A percentile compares a stretch with the other conserved stretches of the same genome.
Conservation (phyloP, 75 land plant species). For the Chamaecyparis obtusa region DNA sequence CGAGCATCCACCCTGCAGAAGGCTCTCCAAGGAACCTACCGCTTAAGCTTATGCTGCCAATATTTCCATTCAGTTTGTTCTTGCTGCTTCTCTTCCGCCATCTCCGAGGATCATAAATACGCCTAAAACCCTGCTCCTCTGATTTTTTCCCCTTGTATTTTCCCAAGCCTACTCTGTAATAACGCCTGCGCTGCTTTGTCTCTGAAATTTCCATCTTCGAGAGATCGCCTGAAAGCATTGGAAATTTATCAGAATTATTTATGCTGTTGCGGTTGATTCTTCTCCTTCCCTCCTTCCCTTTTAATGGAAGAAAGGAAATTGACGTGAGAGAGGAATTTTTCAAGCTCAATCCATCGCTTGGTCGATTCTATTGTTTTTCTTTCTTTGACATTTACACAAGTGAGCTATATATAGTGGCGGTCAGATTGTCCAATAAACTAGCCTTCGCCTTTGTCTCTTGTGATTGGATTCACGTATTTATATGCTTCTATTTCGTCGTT, state of each 20-base stretch:
- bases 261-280: neutral
- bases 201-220: neutral
- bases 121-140: conserved; percentile 7
- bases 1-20: conserved; percentile 46
- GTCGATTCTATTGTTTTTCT: neutral
- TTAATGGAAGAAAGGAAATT: neutral
- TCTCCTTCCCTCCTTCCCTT: neutral
- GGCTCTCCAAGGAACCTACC: conserved; percentile 17
- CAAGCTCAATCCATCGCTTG: neutral
- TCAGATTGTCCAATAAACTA: too few relatives aligned
- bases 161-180: neutral
- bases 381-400: neutral
- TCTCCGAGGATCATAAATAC: conserved; percentile 37
- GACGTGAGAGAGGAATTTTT: neutral
- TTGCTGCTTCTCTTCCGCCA: conserved; percentile 25
- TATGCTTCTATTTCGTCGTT: too few relatives aligned
- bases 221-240: neutral
- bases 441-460: too few relatives aligned
- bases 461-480: too few relatives aligned
- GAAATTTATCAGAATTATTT: neutral
- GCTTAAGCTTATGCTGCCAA: neutral
- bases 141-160: neutral
- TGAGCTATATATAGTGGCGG: too few relatives aligned
- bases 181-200: neutral
- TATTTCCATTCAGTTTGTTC: neutral